Percentiles rank a stretch among this genome's conserved stretches.
phyloP scores from a whole-genome alignment of 2,329 filamentous ascomycete genomes.

The Trichoderma sp. region DNA sequence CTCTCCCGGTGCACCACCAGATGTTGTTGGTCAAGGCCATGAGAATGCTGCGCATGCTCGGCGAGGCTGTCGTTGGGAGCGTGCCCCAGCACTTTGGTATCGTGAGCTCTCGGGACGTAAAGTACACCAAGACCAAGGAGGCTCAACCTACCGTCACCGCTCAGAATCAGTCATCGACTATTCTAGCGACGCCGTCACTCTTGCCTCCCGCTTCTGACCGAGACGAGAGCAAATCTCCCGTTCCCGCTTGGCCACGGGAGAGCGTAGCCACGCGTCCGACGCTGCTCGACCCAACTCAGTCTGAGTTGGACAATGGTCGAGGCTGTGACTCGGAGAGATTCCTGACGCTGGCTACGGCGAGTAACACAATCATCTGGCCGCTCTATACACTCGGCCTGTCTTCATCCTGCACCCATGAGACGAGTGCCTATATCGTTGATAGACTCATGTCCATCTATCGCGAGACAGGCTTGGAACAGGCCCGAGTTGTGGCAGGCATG shows the following conservation, averaged over 20 bases:
- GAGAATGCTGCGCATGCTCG: conserved; percentile 41
- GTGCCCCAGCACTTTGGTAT: conserved; percentile 53
- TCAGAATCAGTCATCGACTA: conserved; percentile 33
- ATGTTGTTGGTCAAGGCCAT: conserved; percentile 41
- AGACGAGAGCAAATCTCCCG: conserved; percentile 12
- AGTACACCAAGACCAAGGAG: conserved; percentile 27
- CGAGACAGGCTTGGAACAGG: conserved; percentile 50
- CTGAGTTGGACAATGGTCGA: conserved; percentile 28
- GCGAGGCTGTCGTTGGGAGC: conserved; percentile 47
- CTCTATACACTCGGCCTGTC: conserved; percentile 52
- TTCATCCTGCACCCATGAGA: conserved; percentile 44
- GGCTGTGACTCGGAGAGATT: conserved; percentile 46
- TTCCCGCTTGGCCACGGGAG: conserved; percentile 14
- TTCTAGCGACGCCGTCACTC: conserved; percentile 31
- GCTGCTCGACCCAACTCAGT: conserved; percentile 44
- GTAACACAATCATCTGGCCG: conserved; percentile 53
- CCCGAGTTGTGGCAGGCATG: conserved; percentile 44
- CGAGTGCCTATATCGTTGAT: conserved; percentile 47
- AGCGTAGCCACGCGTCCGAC: conserved; percentile 36
- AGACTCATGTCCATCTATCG: conserved; percentile 47
- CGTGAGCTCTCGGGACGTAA: conserved; percentile 44
- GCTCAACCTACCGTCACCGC: conserved; percentile 32
- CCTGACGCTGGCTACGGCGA: conserved; percentile 51
- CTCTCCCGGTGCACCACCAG: conserved; percentile 35
- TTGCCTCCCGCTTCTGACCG: not conserved